Base-by-base conservation (phyloP, 2,329 filamentous ascomycete species). In the Aspergillus tamarii region DNA sequence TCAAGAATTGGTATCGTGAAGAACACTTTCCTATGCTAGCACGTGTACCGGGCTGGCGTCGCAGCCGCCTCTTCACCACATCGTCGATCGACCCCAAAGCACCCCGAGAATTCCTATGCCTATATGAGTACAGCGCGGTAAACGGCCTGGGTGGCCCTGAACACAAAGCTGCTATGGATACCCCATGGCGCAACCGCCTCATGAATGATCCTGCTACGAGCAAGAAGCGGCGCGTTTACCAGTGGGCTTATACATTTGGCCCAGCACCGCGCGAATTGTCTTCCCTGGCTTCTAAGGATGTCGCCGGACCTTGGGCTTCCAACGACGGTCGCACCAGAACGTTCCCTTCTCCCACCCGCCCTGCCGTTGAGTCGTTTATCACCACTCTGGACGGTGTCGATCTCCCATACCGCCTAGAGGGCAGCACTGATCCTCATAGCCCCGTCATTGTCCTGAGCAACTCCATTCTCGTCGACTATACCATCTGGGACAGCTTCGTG, bases 401-500 rank as follows among this genome's bases (percentile, higher is more conserved):
- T 2, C 84, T 96, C 16, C 87, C 88, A 0, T 96, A 92, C 78
- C 85, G 88, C 16, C 84, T 96, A 2, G 91, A 95, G 76, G 93
- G 93, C 60, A 90, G 86, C 67, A 72, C 86, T 0, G 84, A 88
- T 36, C 86, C 88, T 0, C 74, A 85, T 23, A 91, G 92, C 0
- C 92, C 92, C 0, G 85, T 90, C 0, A 83, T 96, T 12, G 88
- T 92, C 23, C 90, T 94, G 69, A 85, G 85, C 78, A 96, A 96
- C 82, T 94, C 90, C 1, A 89, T 96, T 57, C 85, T 96, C 9
- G 92, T 91, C 2, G 88, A 89, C 55, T 84, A 90, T 67, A 83
- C 86, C 74, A 95, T 96, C 85, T 96, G 93, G 93, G 90, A 95
- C 70, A 83, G 83, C 1, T 87, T 96, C 64, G 80, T 95, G 0